Evolutionary conservation across 148 eudicot genomes (phyloP).

Genomic region (Arbutus unedo): DNA sequence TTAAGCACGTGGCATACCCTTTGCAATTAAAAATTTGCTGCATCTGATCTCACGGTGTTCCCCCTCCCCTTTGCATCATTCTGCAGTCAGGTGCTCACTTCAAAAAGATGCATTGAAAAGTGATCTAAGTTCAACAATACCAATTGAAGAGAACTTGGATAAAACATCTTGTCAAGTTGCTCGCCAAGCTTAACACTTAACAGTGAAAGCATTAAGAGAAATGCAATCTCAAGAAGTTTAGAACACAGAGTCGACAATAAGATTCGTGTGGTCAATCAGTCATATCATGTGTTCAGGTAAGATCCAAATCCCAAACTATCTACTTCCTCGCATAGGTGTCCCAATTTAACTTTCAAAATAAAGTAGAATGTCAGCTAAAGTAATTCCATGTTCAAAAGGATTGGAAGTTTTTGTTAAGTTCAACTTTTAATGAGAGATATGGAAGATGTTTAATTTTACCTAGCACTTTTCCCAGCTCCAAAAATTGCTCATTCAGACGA

Average conservation of each 20-base stretch:
- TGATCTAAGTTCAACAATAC: not conserved
- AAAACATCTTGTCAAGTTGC: not conserved
- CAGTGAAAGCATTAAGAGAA: not conserved
- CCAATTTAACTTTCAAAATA: not conserved
- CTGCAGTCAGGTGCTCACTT: not conserved
- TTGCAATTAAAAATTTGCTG: not conserved
- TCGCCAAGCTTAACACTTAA: not conserved
- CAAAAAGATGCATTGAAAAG: not conserved
- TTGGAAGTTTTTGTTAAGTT: not conserved
- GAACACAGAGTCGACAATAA: not conserved
- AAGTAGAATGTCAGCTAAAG: not conserved
- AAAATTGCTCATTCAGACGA: constrained; percentile 78
- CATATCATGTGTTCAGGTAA: not conserved
- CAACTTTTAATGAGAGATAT: not conserved
- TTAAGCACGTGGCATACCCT: not conserved
- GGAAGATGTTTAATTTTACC: constrained; percentile 32
- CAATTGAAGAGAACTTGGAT: not conserved
- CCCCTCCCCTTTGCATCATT: not conserved
- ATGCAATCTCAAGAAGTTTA: not conserved
- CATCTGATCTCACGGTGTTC: not conserved
- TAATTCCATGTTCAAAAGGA: not conserved
- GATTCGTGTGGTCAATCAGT: not conserved
- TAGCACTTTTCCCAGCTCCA: constrained; percentile 64
- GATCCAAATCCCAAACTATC: not conserved
- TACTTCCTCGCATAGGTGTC: not conserved